phyloP scores from a whole-genome alignment of 768 basidiomycete genomes.

The Agrocybe praecox region DNA sequence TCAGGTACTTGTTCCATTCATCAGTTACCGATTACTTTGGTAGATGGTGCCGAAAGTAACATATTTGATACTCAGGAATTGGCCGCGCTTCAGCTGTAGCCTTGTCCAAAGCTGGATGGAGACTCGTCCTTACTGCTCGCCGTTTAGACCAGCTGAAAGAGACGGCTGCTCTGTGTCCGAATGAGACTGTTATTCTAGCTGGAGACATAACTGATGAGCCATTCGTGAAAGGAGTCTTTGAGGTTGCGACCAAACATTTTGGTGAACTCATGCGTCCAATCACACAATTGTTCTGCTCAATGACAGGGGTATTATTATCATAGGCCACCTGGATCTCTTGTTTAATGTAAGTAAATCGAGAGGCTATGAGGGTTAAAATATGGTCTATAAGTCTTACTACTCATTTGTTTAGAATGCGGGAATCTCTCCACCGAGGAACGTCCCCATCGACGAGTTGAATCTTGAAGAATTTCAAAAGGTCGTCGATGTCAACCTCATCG shows the following conservation, averaged over 20 bases:
- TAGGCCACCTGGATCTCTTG: slow-evolving; percentile 71
- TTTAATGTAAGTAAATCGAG: slow-evolving; percentile 64
- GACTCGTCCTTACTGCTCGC: slow-evolving; percentile 66
- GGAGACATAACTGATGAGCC: slow-evolving; percentile 71
- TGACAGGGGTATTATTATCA: not conserved
- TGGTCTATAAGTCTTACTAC: not conserved
- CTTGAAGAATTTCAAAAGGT: slow-evolving; percentile 66
- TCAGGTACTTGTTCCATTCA: slow-evolving; percentile 48
- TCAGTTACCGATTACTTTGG: not conserved
- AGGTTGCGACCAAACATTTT: slow-evolving; percentile 51
- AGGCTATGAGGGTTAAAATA: not conserved
- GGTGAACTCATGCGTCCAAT: slow-evolving; percentile 37
- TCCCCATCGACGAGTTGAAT: slow-evolving; percentile 61
- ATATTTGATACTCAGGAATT: slow-evolving; percentile 42
- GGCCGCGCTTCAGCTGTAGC: slow-evolving; percentile 70
- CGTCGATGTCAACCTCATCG: slow-evolving; percentile 72
- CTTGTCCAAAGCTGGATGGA: slow-evolving; percentile 71
- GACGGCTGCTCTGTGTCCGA: slow-evolving; percentile 49
- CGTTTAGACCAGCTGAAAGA: slow-evolving; percentile 58
- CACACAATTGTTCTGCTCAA: slow-evolving; percentile 1
- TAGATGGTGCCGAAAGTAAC: not conserved
- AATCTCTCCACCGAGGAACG: slow-evolving; percentile 43
- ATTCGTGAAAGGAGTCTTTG: slow-evolving; percentile 65
- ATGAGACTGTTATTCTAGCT: slow-evolving; percentile 43
- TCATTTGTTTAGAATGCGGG: slow-evolving; percentile 69